Conservation (phyloP, 2,329 filamentous ascomycete genomes). For the Rhinocladiella similis region DNA sequence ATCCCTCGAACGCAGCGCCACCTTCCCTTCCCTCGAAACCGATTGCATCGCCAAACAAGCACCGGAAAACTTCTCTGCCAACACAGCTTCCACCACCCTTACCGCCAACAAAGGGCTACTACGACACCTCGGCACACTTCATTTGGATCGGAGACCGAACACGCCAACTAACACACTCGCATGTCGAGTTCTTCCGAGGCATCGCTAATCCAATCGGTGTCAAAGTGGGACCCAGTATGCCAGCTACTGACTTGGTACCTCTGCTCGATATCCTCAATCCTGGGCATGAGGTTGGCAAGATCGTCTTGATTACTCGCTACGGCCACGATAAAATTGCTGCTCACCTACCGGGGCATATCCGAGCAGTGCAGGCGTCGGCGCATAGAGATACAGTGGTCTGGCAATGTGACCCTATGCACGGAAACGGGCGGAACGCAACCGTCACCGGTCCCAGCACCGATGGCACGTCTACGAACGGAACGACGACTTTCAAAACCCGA, state of each 20-base stretch:
- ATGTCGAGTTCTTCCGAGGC: constrained; percentile 96
- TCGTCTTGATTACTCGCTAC: constrained; percentile 95
- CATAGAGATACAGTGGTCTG: constrained; percentile 70
- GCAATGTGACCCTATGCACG: constrained; percentile 99
- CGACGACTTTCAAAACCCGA: constrained; percentile 86
- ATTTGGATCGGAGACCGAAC: constrained; percentile 98
- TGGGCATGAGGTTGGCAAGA: constrained; percentile 77
- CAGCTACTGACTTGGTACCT: constrained; percentile 69
- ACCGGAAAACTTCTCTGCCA: constrained; percentile 31
- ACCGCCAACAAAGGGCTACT: constrained; percentile 64
- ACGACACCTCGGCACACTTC: constrained; percentile 94
- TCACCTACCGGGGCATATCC: constrained; percentile 81
- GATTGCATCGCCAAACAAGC: constrained; percentile 14
- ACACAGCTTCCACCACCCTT: constrained; percentile 26
- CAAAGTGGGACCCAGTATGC: constrained; percentile 89
- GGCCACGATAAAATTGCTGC: constrained; percentile 73
- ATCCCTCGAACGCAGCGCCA: constrained; percentile 51
- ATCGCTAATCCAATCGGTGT: constrained; percentile 95
- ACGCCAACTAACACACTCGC: constrained; percentile 85
- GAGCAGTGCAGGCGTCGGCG: constrained; percentile 77
- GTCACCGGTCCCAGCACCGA: constrained; percentile 42
- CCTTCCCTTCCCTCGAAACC: constrained; percentile 18
- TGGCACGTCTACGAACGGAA: constrained; percentile 48
- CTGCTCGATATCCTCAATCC: constrained; percentile 89
- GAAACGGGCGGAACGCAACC: constrained; percentile 59